Percentiles rank a stretch among this genome's conserved stretches.
Evolutionary conservation across 441 rosid species (phyloP).

Genomic region (Pelargonium citronellum): DNA sequence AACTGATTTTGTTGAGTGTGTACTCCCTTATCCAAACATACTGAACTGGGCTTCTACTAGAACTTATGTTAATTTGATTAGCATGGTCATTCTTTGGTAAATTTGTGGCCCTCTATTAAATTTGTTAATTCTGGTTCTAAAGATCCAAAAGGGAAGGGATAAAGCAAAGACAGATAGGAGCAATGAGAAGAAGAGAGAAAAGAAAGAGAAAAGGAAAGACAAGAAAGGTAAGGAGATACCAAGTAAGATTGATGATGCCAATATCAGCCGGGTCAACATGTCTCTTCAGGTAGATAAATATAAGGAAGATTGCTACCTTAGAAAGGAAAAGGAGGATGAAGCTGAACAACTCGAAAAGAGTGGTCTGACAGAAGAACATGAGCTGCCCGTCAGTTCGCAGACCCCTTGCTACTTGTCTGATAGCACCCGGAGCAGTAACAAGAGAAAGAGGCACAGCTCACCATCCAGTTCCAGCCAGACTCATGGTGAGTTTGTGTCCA

Average conservation of each 20-base stretch:
- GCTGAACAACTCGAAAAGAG: conserved; percentile 44
- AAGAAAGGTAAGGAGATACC: conserved; percentile 22
- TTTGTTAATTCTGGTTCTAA: conserved; percentile 55
- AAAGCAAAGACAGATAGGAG: conserved; percentile 28
- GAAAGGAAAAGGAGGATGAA: conserved; percentile 27
- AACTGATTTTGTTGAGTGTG: too few relatives aligned
- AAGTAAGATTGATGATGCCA: conserved; percentile 3
- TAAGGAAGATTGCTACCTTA: not conserved
- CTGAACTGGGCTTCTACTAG: not conserved
- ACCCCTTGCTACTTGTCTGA: conserved; percentile 41
- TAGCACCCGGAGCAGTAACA: conserved; percentile 39
- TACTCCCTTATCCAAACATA: too few relatives aligned
- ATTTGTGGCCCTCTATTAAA: conserved; percentile 39
- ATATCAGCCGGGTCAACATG: not conserved
- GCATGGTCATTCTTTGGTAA: conserved; percentile 31
- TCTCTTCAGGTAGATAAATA: conserved; percentile 1
- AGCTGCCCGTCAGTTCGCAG: conserved; percentile 26
- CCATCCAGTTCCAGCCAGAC: conserved; percentile 20
- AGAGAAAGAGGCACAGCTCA: conserved; percentile 36
- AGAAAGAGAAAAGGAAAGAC: conserved; percentile 28
- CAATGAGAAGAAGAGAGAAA: conserved; percentile 29
- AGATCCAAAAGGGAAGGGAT: conserved; percentile 46
- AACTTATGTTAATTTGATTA: conserved; percentile 3
- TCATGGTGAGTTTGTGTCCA: conserved; percentile 34
- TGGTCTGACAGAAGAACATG: conserved; percentile 66